Conservation (phyloP, 2,329 filamentous ascomycete species). For the Verticillium dahliae region DNA sequence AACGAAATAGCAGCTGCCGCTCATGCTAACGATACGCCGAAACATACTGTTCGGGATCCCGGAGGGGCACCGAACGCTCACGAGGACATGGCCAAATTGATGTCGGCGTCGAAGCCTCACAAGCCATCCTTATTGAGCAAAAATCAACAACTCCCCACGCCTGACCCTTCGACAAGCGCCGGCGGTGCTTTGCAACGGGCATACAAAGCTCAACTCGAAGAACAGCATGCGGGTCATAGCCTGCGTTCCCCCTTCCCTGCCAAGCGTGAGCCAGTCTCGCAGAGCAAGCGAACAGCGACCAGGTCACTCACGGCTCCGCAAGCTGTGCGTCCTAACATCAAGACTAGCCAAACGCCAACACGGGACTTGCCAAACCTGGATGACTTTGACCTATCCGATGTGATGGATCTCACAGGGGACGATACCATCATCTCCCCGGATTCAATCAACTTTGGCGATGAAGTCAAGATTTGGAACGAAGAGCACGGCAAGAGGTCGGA, state of each 20-base stretch:
- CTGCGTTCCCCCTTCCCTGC: not conserved
- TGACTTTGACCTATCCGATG: slow-evolving; percentile 16
- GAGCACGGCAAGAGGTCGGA: slow-evolving; percentile 31
- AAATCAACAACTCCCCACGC: slow-evolving; percentile 34
- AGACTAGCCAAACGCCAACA: not conserved
- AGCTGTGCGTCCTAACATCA: not conserved
- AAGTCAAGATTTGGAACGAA: slow-evolving; percentile 35
- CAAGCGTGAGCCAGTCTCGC: not conserved
- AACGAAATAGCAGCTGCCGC: not conserved
- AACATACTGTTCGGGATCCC: slow-evolving; percentile 2
- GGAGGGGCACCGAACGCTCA: slow-evolving; percentile 2
- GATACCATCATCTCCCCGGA: slow-evolving; percentile 18
- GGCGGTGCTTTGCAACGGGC: slow-evolving; percentile 15
- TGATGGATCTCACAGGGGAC: slow-evolving; percentile 31
- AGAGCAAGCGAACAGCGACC: not conserved
- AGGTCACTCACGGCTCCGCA: not conserved
- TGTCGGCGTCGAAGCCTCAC: slow-evolving; percentile 34
- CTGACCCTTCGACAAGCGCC: slow-evolving; percentile 23
- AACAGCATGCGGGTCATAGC: slow-evolving; percentile 3
- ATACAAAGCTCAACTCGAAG: slow-evolving; percentile 10
- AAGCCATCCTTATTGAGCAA: slow-evolving; percentile 36
- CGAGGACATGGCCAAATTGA: slow-evolving; percentile 37
- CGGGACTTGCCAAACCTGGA: not conserved
- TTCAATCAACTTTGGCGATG: slow-evolving; percentile 25
- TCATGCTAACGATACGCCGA: slow-evolving; percentile 1